Base-by-base conservation (phyloP, 768 basidiomycete genomes). In the Lentinula detonsa region DNA sequence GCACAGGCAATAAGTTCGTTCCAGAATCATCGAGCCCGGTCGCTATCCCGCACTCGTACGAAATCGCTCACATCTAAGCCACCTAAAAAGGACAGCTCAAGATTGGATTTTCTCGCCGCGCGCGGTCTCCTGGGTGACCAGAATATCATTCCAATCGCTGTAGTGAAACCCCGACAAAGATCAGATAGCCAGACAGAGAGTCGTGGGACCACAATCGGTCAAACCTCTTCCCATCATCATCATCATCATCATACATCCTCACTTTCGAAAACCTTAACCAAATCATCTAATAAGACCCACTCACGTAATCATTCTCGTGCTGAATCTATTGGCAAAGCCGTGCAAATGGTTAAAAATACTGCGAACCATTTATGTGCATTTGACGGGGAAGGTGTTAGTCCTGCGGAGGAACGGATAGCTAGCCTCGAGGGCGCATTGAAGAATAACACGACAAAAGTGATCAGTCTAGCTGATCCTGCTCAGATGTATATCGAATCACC, bases 51-150 rank as follows among this genome's bases (percentile, higher is more conserved):
- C 1, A 75, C 82, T 6, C 81, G 90, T 33, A 75, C 86, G 21
- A 86, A 84, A 65, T 85, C 86, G 1, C 71, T 84, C 46, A 78
- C 79, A 66, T 76, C 18, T 71, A 72, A 55, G 75, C 72, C 11
- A 68, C 43, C 65, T 68, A 62, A 61, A 63, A 37, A 64, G 69
- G 58, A 64, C 71, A 59, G 64, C 67, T 21, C 66, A 67, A 63
- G 33, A 65, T 4, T 91, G 52, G 85, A 86, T 60, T 84, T 82
- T 64, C 78, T 92, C 51, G 81, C 88, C 9, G 84, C 86, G 2
- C 81, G 84, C 18, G 85, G 88, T 0, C 76, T 86, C 40, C 75
- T 90, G 1, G 90, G 90, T 4, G 82, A 78, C 64, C 90, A 91
- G 73, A 72, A 78, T 46, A 66, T 80, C 18, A 76, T 83, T 34